Evolutionary conservation across 1,284 basidiomycete genomes (phyloP).

Genomic region (Cutaneotrichosporon sp.): DNA sequence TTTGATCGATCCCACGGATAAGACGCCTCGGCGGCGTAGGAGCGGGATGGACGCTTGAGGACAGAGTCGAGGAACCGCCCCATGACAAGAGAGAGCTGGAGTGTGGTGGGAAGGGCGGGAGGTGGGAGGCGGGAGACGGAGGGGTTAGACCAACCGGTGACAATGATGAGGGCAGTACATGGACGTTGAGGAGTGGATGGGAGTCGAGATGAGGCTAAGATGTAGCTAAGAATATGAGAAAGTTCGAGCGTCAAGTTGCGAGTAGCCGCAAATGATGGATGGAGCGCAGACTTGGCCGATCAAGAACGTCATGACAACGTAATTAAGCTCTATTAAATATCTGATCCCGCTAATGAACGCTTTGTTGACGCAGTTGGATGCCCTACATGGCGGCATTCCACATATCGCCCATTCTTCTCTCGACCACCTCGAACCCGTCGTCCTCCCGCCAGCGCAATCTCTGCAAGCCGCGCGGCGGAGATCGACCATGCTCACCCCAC

Average conservation of each 20-base stretch:
- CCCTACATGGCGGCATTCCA: background rate
- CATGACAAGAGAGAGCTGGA: constrained; percentile 28
- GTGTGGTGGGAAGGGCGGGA: background rate
- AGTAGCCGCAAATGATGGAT: background rate
- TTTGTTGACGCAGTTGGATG: background rate
- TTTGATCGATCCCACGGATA: constrained; percentile 1
- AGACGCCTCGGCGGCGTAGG: constrained; percentile 32
- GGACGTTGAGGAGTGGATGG: background rate
- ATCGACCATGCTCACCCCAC: constrained; percentile 32
- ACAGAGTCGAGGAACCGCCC: constrained; percentile 45
- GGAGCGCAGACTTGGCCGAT: background rate
- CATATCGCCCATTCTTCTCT: background rate
- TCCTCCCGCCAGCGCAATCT: background rate
- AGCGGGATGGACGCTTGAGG: constrained; percentile 43
- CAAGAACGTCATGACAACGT: background rate
- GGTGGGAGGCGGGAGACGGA: background rate
- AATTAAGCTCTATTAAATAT: background rate
- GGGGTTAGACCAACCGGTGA: background rate
- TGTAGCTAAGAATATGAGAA: background rate
- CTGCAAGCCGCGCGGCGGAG: background rate
- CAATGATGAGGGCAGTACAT: background rate
- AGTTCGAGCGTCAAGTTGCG: background rate
- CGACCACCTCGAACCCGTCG: background rate
- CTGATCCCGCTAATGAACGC: background rate
- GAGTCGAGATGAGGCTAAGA: background rate